Base-by-base conservation (phyloP, 1,284 basidiomycete genomes). In the Gomphus sp. region DNA sequence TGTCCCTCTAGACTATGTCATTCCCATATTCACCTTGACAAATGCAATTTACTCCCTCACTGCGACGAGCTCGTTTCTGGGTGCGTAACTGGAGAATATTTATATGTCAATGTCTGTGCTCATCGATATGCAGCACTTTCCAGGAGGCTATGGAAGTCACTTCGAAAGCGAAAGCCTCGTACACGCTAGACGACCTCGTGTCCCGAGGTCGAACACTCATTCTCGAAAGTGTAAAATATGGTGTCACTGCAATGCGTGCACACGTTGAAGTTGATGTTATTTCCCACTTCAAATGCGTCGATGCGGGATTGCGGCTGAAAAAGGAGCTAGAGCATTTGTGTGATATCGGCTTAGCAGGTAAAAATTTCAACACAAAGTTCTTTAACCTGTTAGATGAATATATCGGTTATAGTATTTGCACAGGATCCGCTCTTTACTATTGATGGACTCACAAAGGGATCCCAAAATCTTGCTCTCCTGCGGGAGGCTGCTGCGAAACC, bases 11-110 rank as follows among this genome's bases (percentile, higher is more conserved):
- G 81, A 52, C 67, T 84, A 52, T 83, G 81, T 64, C 83, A 85
- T 69, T 74, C 81, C 25, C 81, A 84, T 64, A 79, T 86, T 62
- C 82, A 85, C 67, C 74, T 85, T 16, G 84, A 86, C 72, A 84
- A 85, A 68, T 84, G 81, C 67, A 84, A 82, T 67, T 77, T 86
- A 55, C 71, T 85, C 56, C 77, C 78, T 60, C 71, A 74, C 66
- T 81, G 79, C 62, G 74, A 73, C 52, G 71, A 75, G 31, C 74
- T 85, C 39, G 64, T 73, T 14, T 76, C 73, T 49, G 81, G 81
- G 81, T 82, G 69, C 55, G 73, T 64, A 34, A 44, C n/a, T 16
- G n/a, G 1, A 28, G 28, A 5, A 14, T 36, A 7, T 4, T 34
- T 12, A 5, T 41, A 4, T 10, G 1, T 53, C 14, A 8, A 22